Conservation (phyloP, 208 protist species). For the Leishmania aethiopica region DNA sequence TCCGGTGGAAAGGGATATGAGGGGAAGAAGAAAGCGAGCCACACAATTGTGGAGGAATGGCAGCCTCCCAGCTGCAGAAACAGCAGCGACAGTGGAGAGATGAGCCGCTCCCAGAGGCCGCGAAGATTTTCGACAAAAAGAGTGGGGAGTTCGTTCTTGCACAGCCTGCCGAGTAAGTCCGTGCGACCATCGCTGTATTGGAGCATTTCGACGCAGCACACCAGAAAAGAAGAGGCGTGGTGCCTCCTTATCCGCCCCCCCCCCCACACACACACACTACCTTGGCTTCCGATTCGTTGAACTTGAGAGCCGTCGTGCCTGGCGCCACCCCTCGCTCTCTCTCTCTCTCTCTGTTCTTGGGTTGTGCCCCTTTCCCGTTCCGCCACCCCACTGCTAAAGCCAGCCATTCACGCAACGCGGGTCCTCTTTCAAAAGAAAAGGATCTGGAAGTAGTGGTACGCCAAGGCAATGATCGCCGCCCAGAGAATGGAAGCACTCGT, state of each 20-base stretch:
- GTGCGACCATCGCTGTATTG: not conserved
- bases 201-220: not conserved
- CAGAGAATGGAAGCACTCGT: conserved; percentile 39
- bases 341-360: not conserved
- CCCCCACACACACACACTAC: too few relatives aligned
- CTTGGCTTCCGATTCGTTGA: not conserved
- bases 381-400: not conserved
- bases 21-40: not conserved
- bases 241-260: not conserved
- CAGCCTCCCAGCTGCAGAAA: not conserved
- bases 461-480: conserved; percentile 35
- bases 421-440: conserved; percentile 36
- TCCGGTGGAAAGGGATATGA: not conserved
- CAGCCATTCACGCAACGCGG: not conserved
- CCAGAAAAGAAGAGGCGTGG: not conserved
- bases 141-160: not conserved
- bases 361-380: not conserved
- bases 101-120: not conserved
- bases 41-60: not conserved
- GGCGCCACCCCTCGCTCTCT: not conserved
- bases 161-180: not conserved
- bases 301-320: not conserved
- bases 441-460: conserved; percentile 96
- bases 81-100: not conserved
- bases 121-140: not conserved